Conservation (phyloP, 2,329 filamentous ascomycete species). For the Leptographium lundbergii region DNA sequence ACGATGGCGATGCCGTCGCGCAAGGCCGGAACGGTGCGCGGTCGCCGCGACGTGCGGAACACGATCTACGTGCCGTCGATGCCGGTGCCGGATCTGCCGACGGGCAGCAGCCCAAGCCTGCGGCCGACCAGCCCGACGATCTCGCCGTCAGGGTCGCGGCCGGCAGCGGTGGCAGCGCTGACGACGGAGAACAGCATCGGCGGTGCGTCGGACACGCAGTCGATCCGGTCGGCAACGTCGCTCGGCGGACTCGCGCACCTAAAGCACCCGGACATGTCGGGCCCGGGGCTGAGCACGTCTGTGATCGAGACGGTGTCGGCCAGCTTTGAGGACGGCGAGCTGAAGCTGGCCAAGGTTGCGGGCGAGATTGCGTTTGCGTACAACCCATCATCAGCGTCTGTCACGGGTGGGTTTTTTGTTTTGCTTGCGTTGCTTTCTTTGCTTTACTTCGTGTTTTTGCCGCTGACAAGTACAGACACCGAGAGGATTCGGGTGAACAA, state of each 20-base stretch:
- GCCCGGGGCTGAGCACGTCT: conserved; percentile 72
- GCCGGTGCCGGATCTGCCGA: conserved; percentile 21
- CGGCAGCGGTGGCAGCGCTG: conserved; percentile 39
- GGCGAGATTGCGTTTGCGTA: conserved; percentile 86
- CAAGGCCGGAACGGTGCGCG: conserved; percentile 65
- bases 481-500: conserved; percentile 77
- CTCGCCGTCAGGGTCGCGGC: conserved; percentile 19
- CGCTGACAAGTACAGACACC: conserved; percentile 26
- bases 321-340: conserved; percentile 60
- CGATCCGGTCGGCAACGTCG: conserved; percentile 79
- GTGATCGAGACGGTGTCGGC: conserved; percentile 87
- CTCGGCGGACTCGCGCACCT: conserved; percentile 55
- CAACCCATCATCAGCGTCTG: conserved; percentile 41
- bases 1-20: conserved; percentile 53
- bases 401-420: conserved; percentile 29
- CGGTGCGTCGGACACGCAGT: conserved; percentile 69
- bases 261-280: conserved; percentile 70
- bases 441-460: background rate
- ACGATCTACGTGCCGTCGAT: conserved; percentile 69
- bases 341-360: conserved; percentile 61
- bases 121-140: conserved; percentile 19
- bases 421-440: too few relatives aligned
- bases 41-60: conserved; percentile 82
- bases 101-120: background rate
- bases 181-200: conserved; percentile 50